Percentiles rank a stretch among this genome's conserved stretches.
phyloP scores from a whole-genome alignment of 345 rosid genomes.

The Citrus unshiu region DNA sequence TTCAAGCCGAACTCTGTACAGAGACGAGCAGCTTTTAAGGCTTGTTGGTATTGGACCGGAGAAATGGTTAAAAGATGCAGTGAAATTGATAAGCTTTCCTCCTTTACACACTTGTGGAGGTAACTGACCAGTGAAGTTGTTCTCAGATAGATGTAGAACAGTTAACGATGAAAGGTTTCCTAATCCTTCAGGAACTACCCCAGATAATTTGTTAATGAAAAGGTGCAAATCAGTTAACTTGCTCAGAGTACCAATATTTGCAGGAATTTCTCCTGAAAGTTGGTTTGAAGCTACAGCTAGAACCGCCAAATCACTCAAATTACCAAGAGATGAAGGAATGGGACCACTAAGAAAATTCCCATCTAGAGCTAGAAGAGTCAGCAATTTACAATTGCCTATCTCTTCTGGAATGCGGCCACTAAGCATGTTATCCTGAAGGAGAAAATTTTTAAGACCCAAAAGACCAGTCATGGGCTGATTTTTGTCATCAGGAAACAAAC shows the following conservation, averaged over 20 bases:
- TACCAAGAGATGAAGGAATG: slow-evolving; percentile 14
- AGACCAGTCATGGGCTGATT: background rate
- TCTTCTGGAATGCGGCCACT: slow-evolving; percentile 10
- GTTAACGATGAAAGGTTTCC: slow-evolving; percentile 22
- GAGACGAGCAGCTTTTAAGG: slow-evolving; percentile 20
- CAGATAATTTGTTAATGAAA: slow-evolving; percentile 16
- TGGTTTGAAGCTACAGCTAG: slow-evolving; percentile 9
- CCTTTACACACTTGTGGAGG: slow-evolving; percentile 23
- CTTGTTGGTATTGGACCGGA: slow-evolving; percentile 28
- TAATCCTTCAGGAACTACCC: slow-evolving; percentile 22
- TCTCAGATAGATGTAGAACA: slow-evolving; percentile 17
- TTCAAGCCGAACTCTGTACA: slow-evolving; percentile 28
- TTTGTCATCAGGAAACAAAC: slow-evolving; percentile 4
- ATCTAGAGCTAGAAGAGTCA: background rate
- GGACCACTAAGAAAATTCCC: slow-evolving; percentile 9
- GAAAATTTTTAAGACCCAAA: slow-evolving; percentile 1
- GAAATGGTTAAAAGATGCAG: slow-evolving; percentile 22
- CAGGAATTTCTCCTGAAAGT: slow-evolving; percentile 21
- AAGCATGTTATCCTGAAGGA: background rate
- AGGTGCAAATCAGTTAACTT: slow-evolving; percentile 19
- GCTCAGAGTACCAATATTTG: slow-evolving; percentile 4
- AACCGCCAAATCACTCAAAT: slow-evolving; percentile 12
- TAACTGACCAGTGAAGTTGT: slow-evolving; percentile 27
- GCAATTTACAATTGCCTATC: slow-evolving; percentile 9
- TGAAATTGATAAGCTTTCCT: slow-evolving; percentile 24